Percentiles rank a stretch among this genome's conserved stretches.
phyloP scores from a whole-genome alignment of 805 yeast species.

The Kuraishia cidri region DNA sequence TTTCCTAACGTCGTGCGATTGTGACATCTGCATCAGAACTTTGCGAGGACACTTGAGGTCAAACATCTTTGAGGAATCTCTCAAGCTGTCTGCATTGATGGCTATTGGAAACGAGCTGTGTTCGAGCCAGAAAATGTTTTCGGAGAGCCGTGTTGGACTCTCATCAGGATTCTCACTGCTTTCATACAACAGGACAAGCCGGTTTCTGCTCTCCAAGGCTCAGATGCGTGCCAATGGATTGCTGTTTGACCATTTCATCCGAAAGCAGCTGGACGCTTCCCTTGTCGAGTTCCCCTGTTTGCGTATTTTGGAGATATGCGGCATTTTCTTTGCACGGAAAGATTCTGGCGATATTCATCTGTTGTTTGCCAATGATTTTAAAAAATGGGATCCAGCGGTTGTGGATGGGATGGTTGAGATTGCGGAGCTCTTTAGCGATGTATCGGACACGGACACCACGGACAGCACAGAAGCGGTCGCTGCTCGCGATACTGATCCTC shows the following conservation, averaged over 20 bases:
- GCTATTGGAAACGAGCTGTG: not conserved
- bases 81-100: not conserved
- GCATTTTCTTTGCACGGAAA: not conserved
- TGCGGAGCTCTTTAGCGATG: not conserved
- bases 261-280: not conserved
- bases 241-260: conserved; percentile 1
- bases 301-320: not conserved
- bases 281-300: not conserved
- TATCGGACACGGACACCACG: too few species aligned
- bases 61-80: not conserved
- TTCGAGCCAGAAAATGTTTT: not conserved
- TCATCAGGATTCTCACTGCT: not conserved
- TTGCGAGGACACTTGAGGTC: not conserved
- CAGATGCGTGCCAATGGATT: not conserved
- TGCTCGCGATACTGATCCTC: too few species aligned
- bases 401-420: not conserved
- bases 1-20: not conserved
- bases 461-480: too few species aligned
- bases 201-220: not conserved
- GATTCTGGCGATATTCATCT: not conserved
- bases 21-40: not conserved
- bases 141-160: not conserved
- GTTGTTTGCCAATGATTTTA: not conserved
- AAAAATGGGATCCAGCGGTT: not conserved
- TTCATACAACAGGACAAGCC: not conserved